These are phyloP conservation scores for Microsporum ferrugineum DNA, from an alignment of 2,329 filamentous ascomycete species.

Conservation along the genomic window DNA sequence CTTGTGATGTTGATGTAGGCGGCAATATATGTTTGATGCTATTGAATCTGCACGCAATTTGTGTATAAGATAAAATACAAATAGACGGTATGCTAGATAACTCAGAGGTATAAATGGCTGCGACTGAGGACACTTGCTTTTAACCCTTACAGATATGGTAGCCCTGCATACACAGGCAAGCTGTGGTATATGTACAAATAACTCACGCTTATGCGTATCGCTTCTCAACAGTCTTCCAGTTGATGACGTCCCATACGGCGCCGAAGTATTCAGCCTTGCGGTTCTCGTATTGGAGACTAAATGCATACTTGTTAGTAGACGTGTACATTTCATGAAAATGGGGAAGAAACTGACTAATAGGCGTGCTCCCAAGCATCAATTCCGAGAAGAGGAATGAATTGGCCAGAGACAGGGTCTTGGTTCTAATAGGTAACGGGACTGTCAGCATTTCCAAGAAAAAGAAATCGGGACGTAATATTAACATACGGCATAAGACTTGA, in stretches of 20 bases:
- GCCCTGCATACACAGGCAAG: background rate
- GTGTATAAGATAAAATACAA: background rate
- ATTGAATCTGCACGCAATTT: background rate
- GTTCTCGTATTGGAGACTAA: conserved; percentile 81
- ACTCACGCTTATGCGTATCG: conserved; percentile 46
- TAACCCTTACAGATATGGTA: background rate
- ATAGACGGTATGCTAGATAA: background rate
- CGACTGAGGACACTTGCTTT: background rate
- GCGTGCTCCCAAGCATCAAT: conserved; percentile 96
- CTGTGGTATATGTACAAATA: background rate
- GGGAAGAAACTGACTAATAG: conserved; percentile 54
- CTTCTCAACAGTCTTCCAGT: conserved; percentile 84
- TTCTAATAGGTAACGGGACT: conserved; percentile 38
- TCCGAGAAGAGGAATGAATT: conserved; percentile 69
- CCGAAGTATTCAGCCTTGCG: conserved; percentile 92
- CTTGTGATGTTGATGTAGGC: background rate
- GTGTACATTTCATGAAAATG: background rate
- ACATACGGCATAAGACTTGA: conserved; percentile 53
- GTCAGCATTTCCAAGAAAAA: background rate
- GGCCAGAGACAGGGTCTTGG: conserved; percentile 79
- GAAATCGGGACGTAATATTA: background rate
- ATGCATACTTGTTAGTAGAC: background rate
- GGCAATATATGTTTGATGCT: background rate
- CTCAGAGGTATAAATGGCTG: background rate
- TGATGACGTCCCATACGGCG: conserved; percentile 87